Conservation (phyloP, 164 flowering plant species). For the Aristolochia californica region DNA sequence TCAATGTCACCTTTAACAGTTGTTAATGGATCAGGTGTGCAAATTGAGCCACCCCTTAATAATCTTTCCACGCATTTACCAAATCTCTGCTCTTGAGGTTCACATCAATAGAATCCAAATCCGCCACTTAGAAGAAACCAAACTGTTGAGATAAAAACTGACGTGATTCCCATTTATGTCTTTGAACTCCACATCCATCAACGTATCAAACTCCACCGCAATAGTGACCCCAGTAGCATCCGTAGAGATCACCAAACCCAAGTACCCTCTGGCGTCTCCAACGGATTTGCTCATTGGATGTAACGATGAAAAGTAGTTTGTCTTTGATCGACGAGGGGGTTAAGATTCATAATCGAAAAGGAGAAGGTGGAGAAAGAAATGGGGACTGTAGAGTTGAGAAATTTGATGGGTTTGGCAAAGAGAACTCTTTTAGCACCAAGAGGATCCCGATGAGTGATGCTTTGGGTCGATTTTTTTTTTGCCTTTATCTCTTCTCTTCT, state of each 20-base stretch:
- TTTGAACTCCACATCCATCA: conserved; percentile 78
- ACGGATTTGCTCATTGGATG: conserved; percentile 43
- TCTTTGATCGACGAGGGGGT: conserved; percentile 85
- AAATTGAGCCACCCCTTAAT: conserved; percentile 37
- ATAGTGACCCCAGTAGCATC: conserved; percentile 27
- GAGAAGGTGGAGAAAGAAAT: conserved; percentile 66
- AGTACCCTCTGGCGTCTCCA: conserved; percentile 62
- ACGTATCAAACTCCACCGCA: conserved; percentile 86
- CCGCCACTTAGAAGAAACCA: conserved; percentile 52
- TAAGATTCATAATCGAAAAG: conserved; percentile 57
- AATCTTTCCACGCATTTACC: conserved; percentile 79
- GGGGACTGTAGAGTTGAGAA: conserved; percentile 32
- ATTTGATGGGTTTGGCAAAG: conserved; percentile 47
- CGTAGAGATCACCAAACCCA: conserved; percentile 32
- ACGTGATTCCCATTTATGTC: conserved; percentile 91
- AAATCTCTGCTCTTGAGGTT: conserved; percentile 70
- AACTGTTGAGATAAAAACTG: conserved; percentile 61
- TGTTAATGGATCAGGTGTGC: too few species aligned
- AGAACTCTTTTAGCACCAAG: conserved; percentile 61
- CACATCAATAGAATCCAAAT: conserved; percentile 40
- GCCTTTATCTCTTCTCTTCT: too few species aligned
- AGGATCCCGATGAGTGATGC: too few species aligned
- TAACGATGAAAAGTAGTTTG: conserved; percentile 62
- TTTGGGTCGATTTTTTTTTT: too few species aligned
- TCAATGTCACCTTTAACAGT: too few species aligned